These are phyloP conservation scores for Irpex rosettiformis DNA, from an alignment of 1,284 basidiomycete species.

Conservation along the genomic window DNA sequence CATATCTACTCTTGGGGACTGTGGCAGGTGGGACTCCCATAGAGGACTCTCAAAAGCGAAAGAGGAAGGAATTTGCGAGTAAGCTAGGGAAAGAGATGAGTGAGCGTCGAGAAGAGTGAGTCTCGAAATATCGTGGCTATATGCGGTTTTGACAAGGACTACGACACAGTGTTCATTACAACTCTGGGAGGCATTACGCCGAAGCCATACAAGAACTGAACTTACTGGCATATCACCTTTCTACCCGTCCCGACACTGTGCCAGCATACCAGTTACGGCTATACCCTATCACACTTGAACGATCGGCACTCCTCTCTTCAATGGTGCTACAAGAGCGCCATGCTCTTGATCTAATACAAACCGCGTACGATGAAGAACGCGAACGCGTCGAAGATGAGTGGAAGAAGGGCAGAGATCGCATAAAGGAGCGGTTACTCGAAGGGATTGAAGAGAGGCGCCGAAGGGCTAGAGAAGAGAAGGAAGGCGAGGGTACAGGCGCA, in stretches of 20 bases:
- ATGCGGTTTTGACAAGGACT: conserved; percentile 5
- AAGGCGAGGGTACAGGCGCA: conserved; percentile 68
- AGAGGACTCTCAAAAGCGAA: conserved; percentile 51
- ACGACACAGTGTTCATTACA: conserved; percentile 22
- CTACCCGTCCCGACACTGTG: conserved; percentile 60
- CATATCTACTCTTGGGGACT: too few species aligned
- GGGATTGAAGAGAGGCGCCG: conserved; percentile 76
- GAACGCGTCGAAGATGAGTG: conserved; percentile 77
- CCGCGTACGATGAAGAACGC: conserved; percentile 73
- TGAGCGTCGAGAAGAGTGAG: conserved; percentile 72
- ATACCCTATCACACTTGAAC: conserved; percentile 68
- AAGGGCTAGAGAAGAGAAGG: conserved; percentile 77
- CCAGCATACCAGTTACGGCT: conserved; percentile 65
- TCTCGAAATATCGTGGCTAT: not conserved
- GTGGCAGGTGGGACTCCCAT: conserved; percentile 15
- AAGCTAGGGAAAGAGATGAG: conserved; percentile 66
- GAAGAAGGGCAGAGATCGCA: conserved; percentile 63
- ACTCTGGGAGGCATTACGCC: conserved; percentile 46
- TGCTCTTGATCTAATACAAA: conserved; percentile 55
- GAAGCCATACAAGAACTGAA: conserved; percentile 57
- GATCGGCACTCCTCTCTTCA: conserved; percentile 66
- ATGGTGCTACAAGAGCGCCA: conserved; percentile 62
- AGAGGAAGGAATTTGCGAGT: conserved; percentile 62
- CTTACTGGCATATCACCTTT: conserved; percentile 51
- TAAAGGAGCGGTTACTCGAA: conserved; percentile 72